phyloP scores from a whole-genome alignment of 352 stramenopile genomes.

The Phytopythium aichiense region DNA sequence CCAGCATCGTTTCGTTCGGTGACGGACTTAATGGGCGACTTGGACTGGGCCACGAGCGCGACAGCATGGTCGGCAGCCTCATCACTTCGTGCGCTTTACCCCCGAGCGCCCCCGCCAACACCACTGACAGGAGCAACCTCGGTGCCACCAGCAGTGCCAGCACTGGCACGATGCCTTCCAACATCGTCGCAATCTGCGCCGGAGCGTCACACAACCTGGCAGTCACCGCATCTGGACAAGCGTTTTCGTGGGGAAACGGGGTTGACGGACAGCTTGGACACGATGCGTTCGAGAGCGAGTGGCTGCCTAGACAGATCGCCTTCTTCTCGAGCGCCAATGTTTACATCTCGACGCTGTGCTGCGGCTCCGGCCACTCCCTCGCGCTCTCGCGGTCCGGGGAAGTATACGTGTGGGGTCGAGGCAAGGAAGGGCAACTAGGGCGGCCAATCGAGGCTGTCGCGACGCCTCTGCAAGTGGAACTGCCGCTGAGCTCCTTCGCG shows the following conservation, averaged over 20 bases:
- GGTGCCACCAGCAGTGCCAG: background rate
- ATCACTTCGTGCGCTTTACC: slow-evolving; percentile 30
- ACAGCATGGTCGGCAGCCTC: slow-evolving; percentile 36
- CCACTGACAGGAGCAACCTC: background rate
- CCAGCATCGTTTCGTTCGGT: slow-evolving; percentile 55
- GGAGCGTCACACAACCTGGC: slow-evolving; percentile 50
- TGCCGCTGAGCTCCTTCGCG: slow-evolving; percentile 16
- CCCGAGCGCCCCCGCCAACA: too few species aligned
- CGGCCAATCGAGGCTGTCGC: background rate
- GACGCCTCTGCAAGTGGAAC: slow-evolving; percentile 15
- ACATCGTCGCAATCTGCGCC: slow-evolving; percentile 37
- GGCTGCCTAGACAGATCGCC: slow-evolving; percentile 45
- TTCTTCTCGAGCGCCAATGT: slow-evolving; percentile 30
- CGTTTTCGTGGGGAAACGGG: slow-evolving; percentile 67
- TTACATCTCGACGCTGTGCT: slow-evolving; percentile 23
- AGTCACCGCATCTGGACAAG: slow-evolving; percentile 36
- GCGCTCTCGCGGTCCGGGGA: slow-evolving; percentile 36
- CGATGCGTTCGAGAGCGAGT: slow-evolving; percentile 41
- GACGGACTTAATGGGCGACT: slow-evolving; percentile 69
- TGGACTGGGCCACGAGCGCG: slow-evolving; percentile 43
- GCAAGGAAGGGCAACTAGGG: slow-evolving; percentile 49
- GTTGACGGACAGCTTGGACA: slow-evolving; percentile 60
- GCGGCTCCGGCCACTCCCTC: slow-evolving; percentile 44
- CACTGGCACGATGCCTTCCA: slow-evolving; percentile 15
- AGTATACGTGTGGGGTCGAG: slow-evolving; percentile 59